Evolutionary conservation across 441 rosid species (phyloP).

Genomic region (Mallotus japonicus): DNA sequence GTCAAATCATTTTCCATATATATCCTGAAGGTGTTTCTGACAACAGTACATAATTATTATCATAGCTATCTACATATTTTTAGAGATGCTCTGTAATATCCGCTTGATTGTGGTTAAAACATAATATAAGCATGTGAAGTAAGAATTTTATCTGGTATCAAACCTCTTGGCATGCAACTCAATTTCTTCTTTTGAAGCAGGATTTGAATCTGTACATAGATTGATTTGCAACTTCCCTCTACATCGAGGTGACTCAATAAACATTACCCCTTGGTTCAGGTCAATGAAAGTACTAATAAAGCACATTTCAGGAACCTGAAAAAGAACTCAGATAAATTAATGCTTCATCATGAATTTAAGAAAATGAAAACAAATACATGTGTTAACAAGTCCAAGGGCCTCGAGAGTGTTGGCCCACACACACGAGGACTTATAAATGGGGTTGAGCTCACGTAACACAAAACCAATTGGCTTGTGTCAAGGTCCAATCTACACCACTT

Average conservation of each 20-base stretch:
- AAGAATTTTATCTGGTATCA: constrained; percentile 1
- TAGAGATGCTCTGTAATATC: not conserved
- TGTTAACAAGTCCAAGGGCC: no score
- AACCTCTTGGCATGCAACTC: constrained; percentile 53
- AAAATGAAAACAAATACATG: constrained; percentile 1
- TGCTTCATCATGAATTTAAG: not conserved
- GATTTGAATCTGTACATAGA: constrained; percentile 42
- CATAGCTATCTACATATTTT: not conserved
- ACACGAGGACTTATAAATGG: no score
- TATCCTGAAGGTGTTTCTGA: no score
- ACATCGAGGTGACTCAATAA: constrained; percentile 62
- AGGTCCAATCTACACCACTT: no score
- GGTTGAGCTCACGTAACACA: no score
- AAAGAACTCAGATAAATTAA: constrained; percentile 15
- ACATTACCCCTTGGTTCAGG: constrained; percentile 52
- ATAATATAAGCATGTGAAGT: constrained; percentile 5
- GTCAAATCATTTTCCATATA: not conserved
- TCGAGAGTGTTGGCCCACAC: no score
- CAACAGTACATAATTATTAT: not conserved
- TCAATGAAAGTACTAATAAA: constrained; percentile 64
- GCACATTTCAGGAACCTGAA: constrained; percentile 90
- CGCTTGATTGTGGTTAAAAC: not conserved
- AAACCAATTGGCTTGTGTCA: no score
- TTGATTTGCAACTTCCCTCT: constrained; percentile 58
- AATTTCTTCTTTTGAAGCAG: constrained; percentile 43